Conservation (phyloP, 2,329 filamentous ascomycete genomes). For the Domatiomyces catenatus region DNA sequence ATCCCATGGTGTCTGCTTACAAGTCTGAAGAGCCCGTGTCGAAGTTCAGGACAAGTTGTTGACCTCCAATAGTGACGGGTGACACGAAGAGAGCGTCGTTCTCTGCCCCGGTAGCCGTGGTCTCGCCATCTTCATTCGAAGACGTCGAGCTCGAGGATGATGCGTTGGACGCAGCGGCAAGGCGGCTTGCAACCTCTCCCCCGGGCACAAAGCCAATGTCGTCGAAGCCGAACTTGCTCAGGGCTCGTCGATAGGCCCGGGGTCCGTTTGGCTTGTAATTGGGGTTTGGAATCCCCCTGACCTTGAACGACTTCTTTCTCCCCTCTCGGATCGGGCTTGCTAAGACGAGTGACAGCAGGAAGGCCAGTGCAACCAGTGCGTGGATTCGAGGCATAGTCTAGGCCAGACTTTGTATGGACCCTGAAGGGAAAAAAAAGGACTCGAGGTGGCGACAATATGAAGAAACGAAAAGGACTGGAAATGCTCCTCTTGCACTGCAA, state of each 20-base stretch:
- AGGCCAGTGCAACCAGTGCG: slow-evolving; percentile 15
- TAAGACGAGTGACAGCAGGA: slow-evolving; percentile 22
- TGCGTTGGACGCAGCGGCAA: slow-evolving; percentile 18
- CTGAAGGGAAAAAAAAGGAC: too few species aligned
- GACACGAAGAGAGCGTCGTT: slow-evolving; percentile 57
- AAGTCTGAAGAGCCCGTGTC: slow-evolving; percentile 63
- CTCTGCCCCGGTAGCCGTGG: slow-evolving; percentile 47
- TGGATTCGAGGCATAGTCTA: slow-evolving; percentile 11
- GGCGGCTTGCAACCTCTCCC: slow-evolving; percentile 16
- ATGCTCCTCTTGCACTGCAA: slow-evolving; percentile 6
- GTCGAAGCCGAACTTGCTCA: slow-evolving; percentile 44
- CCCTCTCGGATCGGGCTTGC: slow-evolving; percentile 21
- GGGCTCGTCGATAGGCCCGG: slow-evolving; percentile 48
- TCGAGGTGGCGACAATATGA: slow-evolving; percentile 10
- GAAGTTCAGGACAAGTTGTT: slow-evolving; percentile 54
- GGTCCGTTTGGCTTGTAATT: slow-evolving; percentile 44
- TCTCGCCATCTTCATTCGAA: slow-evolving; percentile 36
- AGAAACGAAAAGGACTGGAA: slow-evolving; percentile 4
- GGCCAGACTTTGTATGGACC: too few species aligned
- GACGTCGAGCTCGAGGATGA: slow-evolving; percentile 9
- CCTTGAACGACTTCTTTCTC: slow-evolving; percentile 40
- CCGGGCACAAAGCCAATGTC: slow-evolving; percentile 23
- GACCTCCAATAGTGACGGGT: slow-evolving; percentile 53
- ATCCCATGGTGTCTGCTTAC: slow-evolving; percentile 24
- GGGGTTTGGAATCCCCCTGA: slow-evolving; percentile 42